These are phyloP conservation scores for Paramecium pentaurelia DNA, from an alignment of 73 alveolate genomes.

Conservation along the genomic window DNA sequence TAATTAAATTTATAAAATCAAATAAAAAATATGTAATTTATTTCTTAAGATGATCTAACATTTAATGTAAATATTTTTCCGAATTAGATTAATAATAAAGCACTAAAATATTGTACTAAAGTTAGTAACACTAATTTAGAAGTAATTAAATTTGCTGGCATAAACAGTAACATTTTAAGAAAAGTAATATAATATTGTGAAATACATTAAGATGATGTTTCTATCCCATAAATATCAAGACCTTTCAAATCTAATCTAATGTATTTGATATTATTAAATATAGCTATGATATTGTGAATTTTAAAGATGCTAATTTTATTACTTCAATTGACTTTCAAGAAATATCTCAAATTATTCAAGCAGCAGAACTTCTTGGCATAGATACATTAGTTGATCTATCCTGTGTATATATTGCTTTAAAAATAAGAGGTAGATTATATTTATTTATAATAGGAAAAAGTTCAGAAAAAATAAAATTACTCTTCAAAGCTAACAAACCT, in stretches of 20 bases:
- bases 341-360: background rate
- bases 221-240: background rate
- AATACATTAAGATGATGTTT: background rate
- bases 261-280: background rate
- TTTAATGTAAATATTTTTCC: background rate
- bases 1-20: too few species aligned
- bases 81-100: background rate
- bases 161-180: background rate
- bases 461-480: too few species aligned
- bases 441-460: background rate
- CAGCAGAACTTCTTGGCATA: background rate
- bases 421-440: background rate
- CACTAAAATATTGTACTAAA: background rate
- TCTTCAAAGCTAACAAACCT: too few species aligned
- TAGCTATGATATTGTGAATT: background rate
- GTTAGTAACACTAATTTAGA: background rate
- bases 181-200: background rate
- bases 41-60: background rate
- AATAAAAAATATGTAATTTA: background rate
- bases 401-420: background rate
- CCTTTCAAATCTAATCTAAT: background rate
- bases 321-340: background rate
- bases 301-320: background rate
- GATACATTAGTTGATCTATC: background rate
- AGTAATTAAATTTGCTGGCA: background rate